Base-by-base conservation (phyloP, 108 stramenopile species). In the Seminavis robusta region DNA sequence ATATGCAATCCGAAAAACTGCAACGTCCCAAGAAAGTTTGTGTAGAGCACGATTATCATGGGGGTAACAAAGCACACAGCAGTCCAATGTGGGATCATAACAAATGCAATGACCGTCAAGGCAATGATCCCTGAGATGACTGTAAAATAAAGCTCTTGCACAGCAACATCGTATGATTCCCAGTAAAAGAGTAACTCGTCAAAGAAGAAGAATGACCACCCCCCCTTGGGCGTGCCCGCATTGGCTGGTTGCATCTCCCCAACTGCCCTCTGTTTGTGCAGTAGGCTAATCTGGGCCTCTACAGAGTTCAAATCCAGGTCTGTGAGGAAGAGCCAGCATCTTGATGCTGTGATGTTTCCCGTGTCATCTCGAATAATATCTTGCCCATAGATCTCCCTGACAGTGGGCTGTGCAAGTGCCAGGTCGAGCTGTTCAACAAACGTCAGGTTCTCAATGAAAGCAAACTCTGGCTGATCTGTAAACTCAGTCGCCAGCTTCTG, bases 241-340 rank as follows among this genome's bases (percentile, higher is more conserved):
- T 47, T 47, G 21, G 21, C 21, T 2, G 46, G 46, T 25, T 47
- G 46, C 15, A 15, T 47, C 24, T 20, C 3, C 19, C 24, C n/a
- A 3, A 47, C 46, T 25, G 3, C 25, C 10, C 46, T 47, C 10
- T 47, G 46, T 25, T 15, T 15, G 21, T 47, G 24, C 21, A 47
- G 46, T n/a, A 25, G 24, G 21, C 26, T 25, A 47, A 47, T 21
- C 1, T 43, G 39, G 23, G 38, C 20, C 8, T 50, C 54, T 10
- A 70, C 29, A 33, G 27, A 38, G 33, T 48, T 19, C 53, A 63
- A 42, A 9, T 45, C 15, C 3, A 70, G 7, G 1, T n/a, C 41
- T 9, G 47, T 49, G n/a, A n/a, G n/a, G n/a, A n/a, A n/a, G n/a
- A n/a, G n/a, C n/a, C n/a, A n/a, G n/a, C n/a, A n/a, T n/a, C n/a